Percentiles rank a stretch among this genome's conserved stretches.
These are phyloP conservation scores for Phytophthora colocasiae DNA, from an alignment of 352 stramenopile species.

Conservation along the genomic window DNA sequence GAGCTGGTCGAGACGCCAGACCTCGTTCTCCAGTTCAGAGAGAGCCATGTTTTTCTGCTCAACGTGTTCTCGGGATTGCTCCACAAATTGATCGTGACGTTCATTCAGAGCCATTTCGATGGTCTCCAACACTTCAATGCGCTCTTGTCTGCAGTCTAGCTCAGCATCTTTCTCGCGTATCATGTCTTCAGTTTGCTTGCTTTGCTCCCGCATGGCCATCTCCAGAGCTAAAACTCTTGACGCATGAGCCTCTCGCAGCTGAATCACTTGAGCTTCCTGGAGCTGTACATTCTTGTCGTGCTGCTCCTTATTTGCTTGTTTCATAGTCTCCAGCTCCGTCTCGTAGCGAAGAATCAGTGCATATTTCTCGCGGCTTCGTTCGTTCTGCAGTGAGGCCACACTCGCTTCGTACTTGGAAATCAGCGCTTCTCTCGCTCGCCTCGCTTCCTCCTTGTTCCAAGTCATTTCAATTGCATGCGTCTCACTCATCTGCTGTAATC, in stretches of 20 bases:
- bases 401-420: constrained; percentile 38
- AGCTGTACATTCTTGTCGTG: constrained; percentile 37
- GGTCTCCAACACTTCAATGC: constrained; percentile 35
- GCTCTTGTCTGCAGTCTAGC: constrained; percentile 28
- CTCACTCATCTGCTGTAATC: constrained; percentile 14
- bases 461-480: constrained; percentile 24
- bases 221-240: constrained; percentile 52
- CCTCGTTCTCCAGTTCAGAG: constrained; percentile 38
- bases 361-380: constrained; percentile 27
- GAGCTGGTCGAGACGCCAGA: constrained; percentile 37
- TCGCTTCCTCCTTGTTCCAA: constrained; percentile 16
- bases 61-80: constrained; percentile 30
- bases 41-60: constrained; percentile 54
- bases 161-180: constrained; percentile 28
- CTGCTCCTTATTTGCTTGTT: constrained; percentile 40
- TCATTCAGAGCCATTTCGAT: constrained; percentile 21
- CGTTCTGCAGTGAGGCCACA: constrained; percentile 27
- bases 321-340: constrained; percentile 53
- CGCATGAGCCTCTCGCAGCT: constrained; percentile 55
- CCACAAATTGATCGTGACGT: constrained; percentile 21
- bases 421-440: constrained; percentile 23
- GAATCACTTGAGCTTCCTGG: constrained; percentile 38
- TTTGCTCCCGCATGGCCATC: constrained; percentile 54
- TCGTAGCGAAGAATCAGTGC: constrained; percentile 53
- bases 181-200: constrained; percentile 35